A percentile compares a stretch with the other conserved stretches of the same genome.
phyloP scores from a whole-genome alignment of 1,284 basidiomycete genomes.

The Ustilago xerochloae region DNA sequence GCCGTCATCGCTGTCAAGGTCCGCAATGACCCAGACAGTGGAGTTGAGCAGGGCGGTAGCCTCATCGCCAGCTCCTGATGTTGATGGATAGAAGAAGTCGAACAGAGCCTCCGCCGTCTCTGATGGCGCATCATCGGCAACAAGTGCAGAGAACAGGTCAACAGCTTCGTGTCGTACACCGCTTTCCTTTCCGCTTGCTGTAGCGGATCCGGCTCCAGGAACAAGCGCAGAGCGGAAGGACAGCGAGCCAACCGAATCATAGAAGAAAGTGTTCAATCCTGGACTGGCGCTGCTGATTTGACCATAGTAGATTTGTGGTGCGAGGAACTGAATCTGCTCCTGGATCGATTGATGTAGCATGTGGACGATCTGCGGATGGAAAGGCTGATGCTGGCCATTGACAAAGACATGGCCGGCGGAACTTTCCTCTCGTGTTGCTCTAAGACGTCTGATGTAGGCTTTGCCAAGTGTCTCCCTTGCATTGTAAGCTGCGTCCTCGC shows the following conservation, averaged over 20 bases:
- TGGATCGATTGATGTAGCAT: constrained; percentile 44
- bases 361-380: constrained; percentile 75
- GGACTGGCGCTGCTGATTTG: constrained; percentile 74
- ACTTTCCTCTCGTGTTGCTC: constrained; percentile 26
- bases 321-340: constrained; percentile 50
- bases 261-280: constrained; percentile 80
- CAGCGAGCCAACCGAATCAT: constrained; percentile 81
- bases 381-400: constrained; percentile 82
- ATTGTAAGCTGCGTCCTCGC: constrained; percentile 1
- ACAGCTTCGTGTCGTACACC: constrained; percentile 64
- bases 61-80: constrained; percentile 68
- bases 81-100: constrained; percentile 76
- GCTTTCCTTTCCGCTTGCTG: constrained; percentile 70
- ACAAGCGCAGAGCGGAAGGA: constrained; percentile 79
- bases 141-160: constrained; percentile 39
- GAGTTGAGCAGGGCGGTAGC: constrained; percentile 61
- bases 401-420: constrained; percentile 75
- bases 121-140: background rate
- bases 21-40: constrained; percentile 79
- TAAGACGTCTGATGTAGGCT: constrained; percentile 48
- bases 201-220: constrained; percentile 43
- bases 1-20: constrained; percentile 79
- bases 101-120: constrained; percentile 33
- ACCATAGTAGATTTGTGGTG: constrained; percentile 75
- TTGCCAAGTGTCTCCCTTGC: constrained; percentile 17